Base-by-base conservation (phyloP, 495 filamentous ascomycete genomes). In the Aspergillus olivimuriae region DNA sequence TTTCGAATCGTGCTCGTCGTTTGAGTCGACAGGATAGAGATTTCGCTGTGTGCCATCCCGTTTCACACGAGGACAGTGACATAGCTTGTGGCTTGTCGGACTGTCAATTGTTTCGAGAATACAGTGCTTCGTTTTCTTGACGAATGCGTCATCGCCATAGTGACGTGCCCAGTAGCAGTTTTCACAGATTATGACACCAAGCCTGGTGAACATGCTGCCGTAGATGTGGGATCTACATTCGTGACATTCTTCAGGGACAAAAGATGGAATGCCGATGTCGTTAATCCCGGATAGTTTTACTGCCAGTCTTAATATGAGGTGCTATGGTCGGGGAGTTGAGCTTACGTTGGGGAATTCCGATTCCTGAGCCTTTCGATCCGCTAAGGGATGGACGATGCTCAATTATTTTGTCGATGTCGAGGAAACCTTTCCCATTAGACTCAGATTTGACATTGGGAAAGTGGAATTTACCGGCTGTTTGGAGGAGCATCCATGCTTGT, bases 391-490 rank as follows among this genome's bases (percentile, higher is more conserved):
- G 48, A 2, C 60, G 55, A 41, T 60, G 44, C 44, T 65, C 61
- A 31, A 65, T 61, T n/a, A 65, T 11, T 41, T 65, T 63, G 18
- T 65, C 59, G 12, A 67, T 63, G 41, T 70, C 66, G 7, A 70
- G 61, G 12, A 66, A 65, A 0, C 60, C 54, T 57, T 14, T 18
- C 9, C 7, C 16, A 48, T 47, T 43, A 39, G 26, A n/a, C 10
- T 26, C 2, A 14, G 2, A 21, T 46, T 18, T 31, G 22, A 12
- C 3, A 24, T 7, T 31, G 15, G 16, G n/a, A n/a, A 9, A 12
- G 3, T 6, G 19, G 4, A 22, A 35, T 44, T 26, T 7, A 50
- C 44, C 53, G 22, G 41, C 43, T 15, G 44, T 43, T 40, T 62
- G 56, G 5, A 62, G 35, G 10, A 62, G 23, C 42, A 57, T 47